Base-by-base conservation (phyloP, 2,329 filamentous ascomycete genomes). In the Capronia epimyces region DNA sequence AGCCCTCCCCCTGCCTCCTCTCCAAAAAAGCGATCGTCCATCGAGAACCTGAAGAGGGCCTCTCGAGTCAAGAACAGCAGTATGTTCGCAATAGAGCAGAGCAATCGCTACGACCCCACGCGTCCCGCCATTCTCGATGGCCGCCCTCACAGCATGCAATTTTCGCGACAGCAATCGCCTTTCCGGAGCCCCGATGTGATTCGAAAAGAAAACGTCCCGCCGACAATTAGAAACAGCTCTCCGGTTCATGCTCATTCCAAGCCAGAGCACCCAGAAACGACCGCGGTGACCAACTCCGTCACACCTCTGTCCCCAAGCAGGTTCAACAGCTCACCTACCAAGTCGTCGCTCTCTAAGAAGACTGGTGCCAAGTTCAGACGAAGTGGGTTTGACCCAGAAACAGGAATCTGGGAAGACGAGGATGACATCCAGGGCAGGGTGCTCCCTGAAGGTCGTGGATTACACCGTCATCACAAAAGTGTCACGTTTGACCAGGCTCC, bases 61-160 rank as follows among this genome's bases (percentile, higher is more conserved):
- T 95, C 91, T 49, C 86, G 93, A 54, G 93, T 98, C 64, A 95
- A 91, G 78, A 97, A 95, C 74, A 96, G 91, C 78, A 95, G 85
- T 72, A 96, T 97, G 77, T 88, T 95, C 67, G 89, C 89, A 36
- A 85, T 90, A 49, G 90, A 96, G 71, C 86, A 89, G 66, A 90
- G 90, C 71, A 82, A 89, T 67, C 87, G 94, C 73, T 96, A 96
- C 75, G 89, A 96, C 68, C 89, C 90, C 22, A 79, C 84, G 49
- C 81, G 82, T 59, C 71, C 89, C 48, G 85, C 86, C 40, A 77
- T 87, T 52, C 79, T 95, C 55, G 88, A 97, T 71, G 76, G 75
- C 40, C 74, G 77, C 18, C 77, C 79, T 3, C 69, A 79, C 46
- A 78, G 74, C 64, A 71, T 71, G 66, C 48, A 52, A 39, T 44